Conservation (phyloP, 805 yeast genomes). For the Candida sanyiensis region DNA sequence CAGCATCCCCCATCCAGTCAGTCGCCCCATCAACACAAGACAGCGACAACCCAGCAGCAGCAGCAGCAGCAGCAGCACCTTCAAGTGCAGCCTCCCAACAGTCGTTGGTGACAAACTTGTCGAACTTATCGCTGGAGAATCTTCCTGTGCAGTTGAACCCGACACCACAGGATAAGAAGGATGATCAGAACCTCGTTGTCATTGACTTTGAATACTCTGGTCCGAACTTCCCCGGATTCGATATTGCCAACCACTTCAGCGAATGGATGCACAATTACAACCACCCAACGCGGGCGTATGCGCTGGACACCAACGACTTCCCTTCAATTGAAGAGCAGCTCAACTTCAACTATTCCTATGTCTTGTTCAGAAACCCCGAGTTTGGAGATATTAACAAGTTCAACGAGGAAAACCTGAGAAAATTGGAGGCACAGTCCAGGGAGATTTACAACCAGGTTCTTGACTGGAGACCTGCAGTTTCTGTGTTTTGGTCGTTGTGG, state of each 20-base stretch:
- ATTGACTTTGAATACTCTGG: conserved; percentile 97
- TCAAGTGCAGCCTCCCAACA: conserved; percentile 5
- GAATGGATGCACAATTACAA: conserved; percentile 98
- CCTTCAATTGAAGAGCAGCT: conserved; percentile 67
- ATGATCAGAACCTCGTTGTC: conserved; percentile 76
- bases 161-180: conserved; percentile 34
- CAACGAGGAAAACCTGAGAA: conserved; percentile 8
- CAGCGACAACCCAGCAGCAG: neutral
- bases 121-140: conserved; percentile 22
- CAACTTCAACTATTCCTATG: conserved; percentile 72
- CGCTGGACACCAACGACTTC: conserved; percentile 47
- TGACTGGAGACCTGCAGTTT: conserved; percentile 77
- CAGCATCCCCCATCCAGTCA: conserved; percentile 40
- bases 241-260: conserved; percentile 86
- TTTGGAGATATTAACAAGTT: conserved; percentile 14
- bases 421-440: conserved; percentile 40
- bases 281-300: conserved; percentile 36
- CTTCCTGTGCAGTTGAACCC: conserved; percentile 28
- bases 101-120: conserved; percentile 15
- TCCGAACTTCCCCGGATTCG: conserved; percentile 82
- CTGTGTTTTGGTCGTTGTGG: conserved; percentile 85
- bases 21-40: conserved; percentile 34
- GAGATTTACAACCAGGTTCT: conserved; percentile 57
- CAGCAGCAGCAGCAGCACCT: conserved; percentile 6
- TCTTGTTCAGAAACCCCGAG: conserved; percentile 44